Base-by-base conservation (phyloP, 768 basidiomycete genomes). In the Cystobasidium tubakii region DNA sequence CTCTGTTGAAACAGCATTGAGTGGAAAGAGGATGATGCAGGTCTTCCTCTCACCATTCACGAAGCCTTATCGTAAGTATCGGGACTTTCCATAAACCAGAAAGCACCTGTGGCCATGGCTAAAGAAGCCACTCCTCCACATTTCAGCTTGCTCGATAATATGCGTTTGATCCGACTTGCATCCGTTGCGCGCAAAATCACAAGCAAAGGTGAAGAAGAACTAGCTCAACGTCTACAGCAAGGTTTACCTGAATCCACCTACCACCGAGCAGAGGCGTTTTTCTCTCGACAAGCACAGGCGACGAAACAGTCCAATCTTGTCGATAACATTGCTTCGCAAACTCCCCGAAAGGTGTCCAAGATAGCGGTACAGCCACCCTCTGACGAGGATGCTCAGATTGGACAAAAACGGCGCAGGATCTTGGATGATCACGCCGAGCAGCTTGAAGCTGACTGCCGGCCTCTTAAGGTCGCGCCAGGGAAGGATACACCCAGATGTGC, bases 1-100 rank as follows among this genome's bases (percentile, higher is more conserved):
- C n/a, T n/a, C 13, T 60, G 29, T 6, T 60, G 12, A 27, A 27
- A 50, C 46, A 50, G 29, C 6, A 36, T 71, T n/a, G 27, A 21
- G 1, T 71, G 69, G 69, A 60, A 60, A 31, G 29, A 53, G 19
- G 54, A 60, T 12, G 50, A 27, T 15, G 34, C 31, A 15, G 25
- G 25, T 9, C 7, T 55, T 1, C 54, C 55, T 27, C 27, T 27
- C 17, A 36, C 4, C 54, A 36, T 60, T 12, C 69, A 71, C 43
- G 69, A 71, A 44, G 69, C 69, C 7, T 21, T 71, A 10, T 71
- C 69, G 69, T 71, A 60, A 36, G 69, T 71, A 9, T 13, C n/a
- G 55, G 46, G n/a, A n/a, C n/a, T n/a, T n/a, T n/a, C n/a, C n/a
- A n/a, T n/a, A n/a, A n/a, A n/a, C n/a, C n/a, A n/a, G n/a, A n/a